A percentile compares a stretch with the other conserved stretches of the same genome.
phyloP scores from a whole-genome alignment of 208 protist species.

The Trypanosoma melophagium region DNA sequence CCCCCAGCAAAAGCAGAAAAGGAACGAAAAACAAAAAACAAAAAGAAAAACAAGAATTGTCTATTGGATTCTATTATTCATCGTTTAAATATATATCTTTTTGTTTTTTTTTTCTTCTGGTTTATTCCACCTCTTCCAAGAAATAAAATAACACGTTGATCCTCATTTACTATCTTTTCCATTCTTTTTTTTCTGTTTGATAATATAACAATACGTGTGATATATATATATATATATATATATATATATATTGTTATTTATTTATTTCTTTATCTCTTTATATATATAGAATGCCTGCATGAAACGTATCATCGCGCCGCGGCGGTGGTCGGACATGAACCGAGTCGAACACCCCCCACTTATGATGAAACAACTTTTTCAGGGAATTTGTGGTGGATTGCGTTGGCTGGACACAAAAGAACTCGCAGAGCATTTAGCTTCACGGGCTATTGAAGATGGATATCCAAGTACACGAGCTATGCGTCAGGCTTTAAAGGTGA shows the following conservation, averaged over 20 bases:
- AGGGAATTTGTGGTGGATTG: constrained; percentile 75
- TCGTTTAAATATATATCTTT: too few species aligned
- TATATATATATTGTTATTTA: background rate
- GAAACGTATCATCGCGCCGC: constrained; percentile 68
- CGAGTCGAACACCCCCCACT: constrained; percentile 83
- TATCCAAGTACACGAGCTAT: constrained; percentile 47
- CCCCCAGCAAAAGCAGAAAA: too few species aligned
- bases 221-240: constrained; percentile 6
- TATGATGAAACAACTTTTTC: constrained; percentile 85
- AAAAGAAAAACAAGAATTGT: background rate
- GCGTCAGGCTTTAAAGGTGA: constrained; percentile 36
- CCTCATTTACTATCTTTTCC: too few species aligned
- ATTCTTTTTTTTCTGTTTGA: too few species aligned
- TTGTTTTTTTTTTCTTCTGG: too few species aligned
- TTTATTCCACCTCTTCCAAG: background rate
- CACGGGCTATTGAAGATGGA: constrained; percentile 69
- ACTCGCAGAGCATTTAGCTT: constrained; percentile 69
- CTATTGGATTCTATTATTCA: too few species aligned
- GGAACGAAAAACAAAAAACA: background rate
- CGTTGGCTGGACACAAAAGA: constrained; percentile 72
- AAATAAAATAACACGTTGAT: background rate
- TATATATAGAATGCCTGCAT: constrained; percentile 22
- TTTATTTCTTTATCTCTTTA: background rate
- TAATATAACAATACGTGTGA: background rate
- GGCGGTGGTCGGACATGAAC: constrained; percentile 61